phyloP scores from a whole-genome alignment of 495 filamentous ascomycete species.

The Daldinia childiae region DNA sequence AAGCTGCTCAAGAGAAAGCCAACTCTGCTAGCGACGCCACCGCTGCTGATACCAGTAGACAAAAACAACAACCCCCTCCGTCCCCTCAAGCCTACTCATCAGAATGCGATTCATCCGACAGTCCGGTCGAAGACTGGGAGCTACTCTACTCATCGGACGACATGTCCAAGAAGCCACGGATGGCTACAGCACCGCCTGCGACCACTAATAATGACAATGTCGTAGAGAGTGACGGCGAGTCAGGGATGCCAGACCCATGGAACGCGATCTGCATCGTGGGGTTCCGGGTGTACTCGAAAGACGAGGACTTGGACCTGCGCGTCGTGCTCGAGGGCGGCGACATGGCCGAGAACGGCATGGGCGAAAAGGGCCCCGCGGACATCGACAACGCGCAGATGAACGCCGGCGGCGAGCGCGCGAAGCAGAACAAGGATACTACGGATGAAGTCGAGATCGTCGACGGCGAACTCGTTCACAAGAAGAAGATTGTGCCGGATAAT shows the following conservation, averaged over 20 bases:
- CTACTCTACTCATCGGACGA: slow-evolving; percentile 61
- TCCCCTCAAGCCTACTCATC: slow-evolving; percentile 39
- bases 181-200: slow-evolving; percentile 38
- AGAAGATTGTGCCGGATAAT: slow-evolving; percentile 49
- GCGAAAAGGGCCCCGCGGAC: slow-evolving; percentile 59
- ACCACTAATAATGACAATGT: slow-evolving; percentile 43
- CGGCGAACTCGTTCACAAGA: slow-evolving; percentile 49
- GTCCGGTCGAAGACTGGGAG: slow-evolving; percentile 62
- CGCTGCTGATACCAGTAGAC: slow-evolving; percentile 16
- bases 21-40: slow-evolving; percentile 8
- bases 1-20: slow-evolving; percentile 26
- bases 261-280: slow-evolving; percentile 62
- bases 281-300: slow-evolving; percentile 60
- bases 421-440: slow-evolving; percentile 37
- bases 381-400: slow-evolving; percentile 62
- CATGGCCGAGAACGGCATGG: slow-evolving; percentile 60
- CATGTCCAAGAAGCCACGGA: slow-evolving; percentile 59
- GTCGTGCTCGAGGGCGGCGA: slow-evolving; percentile 61
- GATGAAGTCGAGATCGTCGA: slow-evolving; percentile 52
- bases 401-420: slow-evolving; percentile 55
- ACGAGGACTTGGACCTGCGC: slow-evolving; percentile 56
- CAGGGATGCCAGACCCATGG: slow-evolving; percentile 59
- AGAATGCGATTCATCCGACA: slow-evolving; percentile 59
- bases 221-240: slow-evolving; percentile 56
- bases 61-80: slow-evolving; percentile 6